Conservation (phyloP, 805 yeast species). For the Metschnikowia cubensis region DNA sequence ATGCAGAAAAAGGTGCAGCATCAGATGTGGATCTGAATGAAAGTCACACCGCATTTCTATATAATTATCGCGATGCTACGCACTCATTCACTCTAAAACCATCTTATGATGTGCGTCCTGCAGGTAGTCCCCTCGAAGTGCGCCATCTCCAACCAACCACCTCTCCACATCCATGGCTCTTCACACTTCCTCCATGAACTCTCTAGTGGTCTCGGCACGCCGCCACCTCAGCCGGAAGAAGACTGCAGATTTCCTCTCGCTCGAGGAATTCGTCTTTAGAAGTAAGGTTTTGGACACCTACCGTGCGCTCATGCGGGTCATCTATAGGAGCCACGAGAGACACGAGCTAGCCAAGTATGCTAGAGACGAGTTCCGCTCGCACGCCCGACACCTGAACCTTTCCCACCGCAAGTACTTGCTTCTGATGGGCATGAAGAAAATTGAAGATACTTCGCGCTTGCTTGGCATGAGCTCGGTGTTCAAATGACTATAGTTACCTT, state of each 20-base stretch:
- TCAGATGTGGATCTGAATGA: too few relatives aligned
- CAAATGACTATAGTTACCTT: neutral
- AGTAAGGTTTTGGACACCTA: slow-evolving; percentile 32
- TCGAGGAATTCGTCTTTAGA: slow-evolving; percentile 41
- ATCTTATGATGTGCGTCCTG: neutral
- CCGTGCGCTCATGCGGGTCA: slow-evolving; percentile 29
- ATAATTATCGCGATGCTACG: too few relatives aligned
- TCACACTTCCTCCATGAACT: neutral
- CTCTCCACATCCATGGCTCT: neutral
- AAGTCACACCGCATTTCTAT: too few relatives aligned
- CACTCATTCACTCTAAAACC: too few relatives aligned
- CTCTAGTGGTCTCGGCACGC: neutral
- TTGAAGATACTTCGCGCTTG: slow-evolving; percentile 23
- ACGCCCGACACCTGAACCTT: slow-evolving; percentile 26
- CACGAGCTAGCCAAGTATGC: slow-evolving; percentile 30
- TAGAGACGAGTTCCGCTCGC: slow-evolving; percentile 32
- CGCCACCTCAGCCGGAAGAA: neutral
- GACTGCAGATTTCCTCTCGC: slow-evolving; percentile 17
- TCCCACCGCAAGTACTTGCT: slow-evolving; percentile 36
- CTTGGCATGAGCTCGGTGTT: slow-evolving; percentile 18
- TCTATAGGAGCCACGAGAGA: slow-evolving; percentile 36
- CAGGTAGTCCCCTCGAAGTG: neutral
- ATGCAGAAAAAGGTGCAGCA: too few relatives aligned
- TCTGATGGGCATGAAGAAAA: slow-evolving; percentile 28
- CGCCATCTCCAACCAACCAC: neutral